Base-by-base conservation (phyloP, 805 yeast genomes). In the Saturnispora sanitii region DNA sequence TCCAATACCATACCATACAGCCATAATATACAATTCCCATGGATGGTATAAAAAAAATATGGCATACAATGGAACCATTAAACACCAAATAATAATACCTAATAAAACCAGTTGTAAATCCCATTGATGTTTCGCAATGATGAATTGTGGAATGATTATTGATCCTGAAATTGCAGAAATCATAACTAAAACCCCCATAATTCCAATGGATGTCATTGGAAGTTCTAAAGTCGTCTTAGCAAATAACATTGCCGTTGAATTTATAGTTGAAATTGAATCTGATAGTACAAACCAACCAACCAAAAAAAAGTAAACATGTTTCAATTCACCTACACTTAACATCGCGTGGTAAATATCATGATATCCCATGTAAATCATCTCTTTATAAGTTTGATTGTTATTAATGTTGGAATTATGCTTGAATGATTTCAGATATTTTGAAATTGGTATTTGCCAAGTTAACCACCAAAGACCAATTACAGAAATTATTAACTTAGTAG, bases 391-490 rank as follows among this genome's bases (percentile, higher is more conserved):
- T 15, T 33, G 22, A 5, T 23, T 29, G 8, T 23, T 23, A 31
- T 28, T 38, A 15, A 23, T n/a, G 7, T 29, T 19, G 9, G 5
- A 17, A 2, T 6, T 35, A 19, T 15, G 21, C 4, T 11, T 16
- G 32, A 44, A 26, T 19, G 37, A 44, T 25, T 41, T 64, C 42
- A 83, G 56, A 32, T 73, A 58, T 44, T 66, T 49, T 1, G 62
- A 54, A 27, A 82, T 66, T 3, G 90, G 90, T 4, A 77, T 38
- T 51, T 80, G 86, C 65, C 81, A 82, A 2, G 73, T 42, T 6
- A 79, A 55, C 94, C 94, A 83, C 90, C 92, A 82, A 1, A 72
- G 20, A 1, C 92, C 92, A 15, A 82, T 82, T 23, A 75, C 55
- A 9, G 71, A 62, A 15, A 82, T 69, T 0, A 82, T 85, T 20